Evolutionary conservation across 2,329 filamentous ascomycete genomes (phyloP).

Genomic region (Ophiocordyceps camponoti-saundersi): DNA sequence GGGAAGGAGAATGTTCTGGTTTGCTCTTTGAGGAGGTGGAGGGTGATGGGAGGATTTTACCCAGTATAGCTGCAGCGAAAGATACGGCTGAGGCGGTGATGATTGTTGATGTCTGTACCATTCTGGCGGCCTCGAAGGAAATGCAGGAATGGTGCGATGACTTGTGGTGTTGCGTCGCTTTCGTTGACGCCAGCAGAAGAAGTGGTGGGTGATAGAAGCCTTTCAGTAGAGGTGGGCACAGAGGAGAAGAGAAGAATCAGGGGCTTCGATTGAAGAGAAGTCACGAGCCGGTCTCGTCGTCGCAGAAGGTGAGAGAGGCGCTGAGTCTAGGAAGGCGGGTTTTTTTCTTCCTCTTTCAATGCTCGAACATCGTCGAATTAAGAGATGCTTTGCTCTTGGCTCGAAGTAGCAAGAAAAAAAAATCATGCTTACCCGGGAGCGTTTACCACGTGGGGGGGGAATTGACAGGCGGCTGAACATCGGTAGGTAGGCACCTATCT

Average conservation of each 20-base stretch:
- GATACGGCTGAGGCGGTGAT: conserved; percentile 46
- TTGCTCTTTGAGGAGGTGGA: neutral
- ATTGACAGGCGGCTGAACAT: neutral
- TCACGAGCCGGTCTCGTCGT: neutral
- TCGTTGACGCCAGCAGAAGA: neutral
- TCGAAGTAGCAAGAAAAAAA: neutral
- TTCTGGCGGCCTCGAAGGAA: conserved; percentile 7
- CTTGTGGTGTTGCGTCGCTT: no score
- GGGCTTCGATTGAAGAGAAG: neutral
- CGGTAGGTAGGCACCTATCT: no score
- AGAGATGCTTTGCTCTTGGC: no score
- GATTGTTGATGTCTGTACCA: conserved; percentile 35
- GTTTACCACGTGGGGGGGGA: neutral
- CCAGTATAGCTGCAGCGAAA: conserved; percentile 39
- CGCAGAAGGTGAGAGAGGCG: neutral
- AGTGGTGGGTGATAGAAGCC: neutral
- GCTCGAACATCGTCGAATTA: no score
- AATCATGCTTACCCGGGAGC: neutral
- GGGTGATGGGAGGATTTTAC: conserved; percentile 20
- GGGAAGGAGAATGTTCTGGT: neutral
- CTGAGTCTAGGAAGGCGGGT: neutral
- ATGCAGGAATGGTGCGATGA: neutral
- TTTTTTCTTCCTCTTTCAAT: neutral
- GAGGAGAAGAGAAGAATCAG: no score
- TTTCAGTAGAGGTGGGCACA: neutral